Percentiles rank a stretch among this genome's conserved stretches.
Evolutionary conservation across 2,329 filamentous ascomycete genomes (phyloP).

Genomic region (Alternaria sp.): DNA sequence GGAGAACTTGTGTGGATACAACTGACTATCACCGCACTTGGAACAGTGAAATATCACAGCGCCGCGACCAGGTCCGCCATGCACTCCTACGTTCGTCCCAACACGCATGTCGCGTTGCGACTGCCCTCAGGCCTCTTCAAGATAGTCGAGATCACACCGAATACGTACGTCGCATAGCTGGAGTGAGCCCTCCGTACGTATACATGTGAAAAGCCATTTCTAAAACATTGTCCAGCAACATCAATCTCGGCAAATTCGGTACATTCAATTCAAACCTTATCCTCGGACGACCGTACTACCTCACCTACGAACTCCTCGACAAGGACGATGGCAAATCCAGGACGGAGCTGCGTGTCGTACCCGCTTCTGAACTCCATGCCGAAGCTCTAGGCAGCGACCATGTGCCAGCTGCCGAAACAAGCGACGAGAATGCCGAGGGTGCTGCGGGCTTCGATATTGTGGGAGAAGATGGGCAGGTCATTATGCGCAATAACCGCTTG

Average conservation of each 20-base stretch:
- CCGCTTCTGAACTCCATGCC: constrained; percentile 81
- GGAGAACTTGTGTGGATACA: background rate
- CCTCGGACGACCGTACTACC: constrained; percentile 87
- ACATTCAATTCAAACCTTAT: constrained; percentile 88
- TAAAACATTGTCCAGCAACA: constrained; percentile 65
- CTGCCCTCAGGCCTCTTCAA: constrained; percentile 67
- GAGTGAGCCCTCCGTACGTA: constrained; percentile 40
- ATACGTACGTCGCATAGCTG: constrained; percentile 66
- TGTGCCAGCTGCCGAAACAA: constrained; percentile 50
- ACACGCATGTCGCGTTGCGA: constrained; percentile 63
- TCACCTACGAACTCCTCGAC: constrained; percentile 90
- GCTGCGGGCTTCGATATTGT: constrained; percentile 57
- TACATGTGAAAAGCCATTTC: constrained; percentile 12
- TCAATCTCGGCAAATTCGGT: constrained; percentile 92
- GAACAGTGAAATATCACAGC: constrained; percentile 11
- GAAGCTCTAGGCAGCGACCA: constrained; percentile 70
- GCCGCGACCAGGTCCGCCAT: constrained; percentile 40
- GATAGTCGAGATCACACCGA: constrained; percentile 66
- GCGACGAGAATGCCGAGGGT: constrained; percentile 46
- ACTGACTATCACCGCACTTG: constrained; percentile 16
- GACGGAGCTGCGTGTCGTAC: constrained; percentile 77
- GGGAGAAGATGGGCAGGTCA: constrained; percentile 58
- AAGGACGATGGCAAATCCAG: constrained; percentile 68
- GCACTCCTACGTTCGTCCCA: constrained; percentile 59
- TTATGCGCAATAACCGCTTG: constrained; percentile 69